Percentiles rank a stretch among this genome's conserved stretches.
Conservation (phyloP, 345 rosid genomes). For the Eucalyptus regnans region DNA sequence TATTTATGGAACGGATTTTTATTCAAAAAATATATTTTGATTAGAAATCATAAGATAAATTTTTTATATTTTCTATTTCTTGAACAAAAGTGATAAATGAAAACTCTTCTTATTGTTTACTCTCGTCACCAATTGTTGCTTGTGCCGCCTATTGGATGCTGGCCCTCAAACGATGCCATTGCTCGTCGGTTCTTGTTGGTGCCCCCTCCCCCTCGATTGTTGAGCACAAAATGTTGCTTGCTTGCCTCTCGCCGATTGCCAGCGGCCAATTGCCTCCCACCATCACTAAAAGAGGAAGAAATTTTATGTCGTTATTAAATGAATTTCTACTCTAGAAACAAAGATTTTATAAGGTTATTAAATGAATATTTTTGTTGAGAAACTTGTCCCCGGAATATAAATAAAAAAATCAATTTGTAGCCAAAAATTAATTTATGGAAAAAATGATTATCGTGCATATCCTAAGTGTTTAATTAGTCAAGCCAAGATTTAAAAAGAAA, state of each 20-base stretch:
- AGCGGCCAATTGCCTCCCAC: fast-evolving
- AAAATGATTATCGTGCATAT: no score
- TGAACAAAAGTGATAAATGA: no score
- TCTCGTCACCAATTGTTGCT: fast-evolving
- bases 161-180: fast-evolving
- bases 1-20: no score
- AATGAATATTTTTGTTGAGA: no score
- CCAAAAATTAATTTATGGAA: no score
- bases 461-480: background rate
- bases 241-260: fast-evolving
- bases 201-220: no score
- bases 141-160: fast-evolving
- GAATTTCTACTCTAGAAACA: fast-evolving
- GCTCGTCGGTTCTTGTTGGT: fast-evolving
- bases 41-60: no score
- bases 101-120: fast-evolving
- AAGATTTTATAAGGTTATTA: no score
- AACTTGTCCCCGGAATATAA: fast-evolving
- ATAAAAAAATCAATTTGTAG: no score
- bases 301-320: no score
- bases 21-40: no score
- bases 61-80: no score
- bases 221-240: fast-evolving
- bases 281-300: fast-evolving
- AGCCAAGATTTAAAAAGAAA: background rate